These are phyloP conservation scores for Pestalotiopsis sp. DNA, from an alignment of 2,329 filamentous ascomycete species.

Conservation along the genomic window DNA sequence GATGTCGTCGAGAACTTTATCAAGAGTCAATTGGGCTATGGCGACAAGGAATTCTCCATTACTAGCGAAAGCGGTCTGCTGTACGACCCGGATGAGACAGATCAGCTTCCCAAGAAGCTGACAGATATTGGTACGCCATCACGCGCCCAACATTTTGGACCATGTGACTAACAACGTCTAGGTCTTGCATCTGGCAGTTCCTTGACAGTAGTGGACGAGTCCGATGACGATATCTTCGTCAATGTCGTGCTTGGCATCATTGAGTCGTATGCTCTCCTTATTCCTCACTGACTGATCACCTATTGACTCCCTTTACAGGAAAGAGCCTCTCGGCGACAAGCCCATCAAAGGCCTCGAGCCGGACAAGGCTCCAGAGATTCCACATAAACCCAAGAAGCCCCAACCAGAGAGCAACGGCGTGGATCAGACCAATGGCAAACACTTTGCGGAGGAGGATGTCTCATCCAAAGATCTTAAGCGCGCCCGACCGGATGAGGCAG, in stretches of 20 bases:
- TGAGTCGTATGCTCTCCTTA: conserved; percentile 52
- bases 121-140: conserved; percentile 63
- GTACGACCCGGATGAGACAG: conserved; percentile 86
- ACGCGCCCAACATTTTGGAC: conserved; percentile 6
- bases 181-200: conserved; percentile 73
- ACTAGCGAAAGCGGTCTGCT: conserved; percentile 74
- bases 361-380: conserved; percentile 48
- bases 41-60: conserved; percentile 75
- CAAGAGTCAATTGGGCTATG: conserved; percentile 70
- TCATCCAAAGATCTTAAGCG: conserved; percentile 46
- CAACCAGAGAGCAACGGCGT: conserved; percentile 40
- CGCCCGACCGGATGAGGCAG: conserved; percentile 41
- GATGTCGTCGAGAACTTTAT: conserved; percentile 79
- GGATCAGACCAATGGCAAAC: conserved; percentile 41
- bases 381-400: conserved; percentile 51
- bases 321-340: conserved; percentile 46
- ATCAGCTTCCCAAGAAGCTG: conserved; percentile 80
- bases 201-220: conserved; percentile 81
- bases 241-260: conserved; percentile 76
- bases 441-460: conserved; percentile 35
- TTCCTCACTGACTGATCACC: neutral
- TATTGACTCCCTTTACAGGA: conserved; percentile 31
- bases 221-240: conserved; percentile 71
- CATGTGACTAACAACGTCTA: conserved; percentile 31
- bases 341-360: conserved; percentile 50